Conservation (phyloP, 2,329 filamentous ascomycete genomes). For the Neofusicoccum umdonicola region DNA sequence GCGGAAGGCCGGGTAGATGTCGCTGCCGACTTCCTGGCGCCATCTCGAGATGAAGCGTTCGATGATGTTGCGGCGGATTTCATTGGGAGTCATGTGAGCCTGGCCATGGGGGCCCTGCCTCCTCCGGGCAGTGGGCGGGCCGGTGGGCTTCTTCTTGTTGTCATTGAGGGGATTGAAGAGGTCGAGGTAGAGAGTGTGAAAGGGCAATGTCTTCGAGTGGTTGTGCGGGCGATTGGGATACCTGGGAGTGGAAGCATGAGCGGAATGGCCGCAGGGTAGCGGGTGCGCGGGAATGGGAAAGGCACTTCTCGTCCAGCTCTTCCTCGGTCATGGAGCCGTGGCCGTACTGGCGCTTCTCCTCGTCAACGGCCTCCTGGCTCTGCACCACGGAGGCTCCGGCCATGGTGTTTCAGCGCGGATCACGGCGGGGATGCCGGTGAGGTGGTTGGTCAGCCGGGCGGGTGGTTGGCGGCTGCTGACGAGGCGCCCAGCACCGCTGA, state of each 20-base stretch:
- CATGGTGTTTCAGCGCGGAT: not conserved
- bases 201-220: slow-evolving; percentile 72
- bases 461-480: not conserved
- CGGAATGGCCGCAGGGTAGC: not conserved
- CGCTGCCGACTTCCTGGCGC: slow-evolving; percentile 83
- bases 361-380: slow-evolving; percentile 43
- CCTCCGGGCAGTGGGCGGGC: slow-evolving; percentile 52
- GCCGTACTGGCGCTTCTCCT: slow-evolving; percentile 51
- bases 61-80: slow-evolving; percentile 77
- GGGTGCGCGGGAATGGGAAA: not conserved
- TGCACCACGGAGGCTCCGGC: slow-evolving; percentile 30
- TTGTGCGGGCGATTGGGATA: slow-evolving; percentile 84
- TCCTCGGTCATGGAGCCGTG: slow-evolving; percentile 43
- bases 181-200: slow-evolving; percentile 71
- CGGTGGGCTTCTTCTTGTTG: slow-evolving; percentile 69
- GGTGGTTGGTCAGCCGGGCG: slow-evolving; percentile 5
- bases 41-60: slow-evolving; percentile 82
- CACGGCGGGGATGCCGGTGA: not conserved
- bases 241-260: slow-evolving; percentile 40
- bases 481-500: not conserved
- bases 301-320: slow-evolving; percentile 51
- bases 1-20: slow-evolving; percentile 90
- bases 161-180: slow-evolving; percentile 81
- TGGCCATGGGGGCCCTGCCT: slow-evolving; percentile 61
- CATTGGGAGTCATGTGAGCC: slow-evolving; percentile 65